Evolutionary conservation across 495 filamentous ascomycete species (phyloP), one percentile per base, ranked within the genome.

Genomic region (Lophiostoma macrostomum): DNA sequence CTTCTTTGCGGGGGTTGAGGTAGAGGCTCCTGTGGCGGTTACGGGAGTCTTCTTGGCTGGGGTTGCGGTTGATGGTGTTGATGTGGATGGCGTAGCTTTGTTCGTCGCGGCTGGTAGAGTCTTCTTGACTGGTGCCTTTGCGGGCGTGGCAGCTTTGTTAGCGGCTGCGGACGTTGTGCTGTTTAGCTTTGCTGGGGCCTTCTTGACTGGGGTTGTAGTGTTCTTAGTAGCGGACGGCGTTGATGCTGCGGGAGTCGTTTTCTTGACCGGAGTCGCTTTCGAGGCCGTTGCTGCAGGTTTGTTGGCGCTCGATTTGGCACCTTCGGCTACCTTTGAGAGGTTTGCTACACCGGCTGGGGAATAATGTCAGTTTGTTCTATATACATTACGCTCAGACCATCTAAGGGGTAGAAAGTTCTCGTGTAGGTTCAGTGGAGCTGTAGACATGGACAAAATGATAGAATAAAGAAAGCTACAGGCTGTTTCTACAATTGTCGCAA

Each of bases 321-420:
- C 42, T 59, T 59, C 16, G 46, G 48, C 47, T 3, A 45, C 23
- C 38, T 58, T 58, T 16, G 20, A 11, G 32, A 62, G 11, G 32
- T 32, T 50, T 4, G n/a, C 34, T 32, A 58, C 30, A 31, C 50
- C 43, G 3, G 42, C 57, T 55, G 20, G 2, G 31, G 13, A 37
- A 36, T 16, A 49, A 11, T 8, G n/a, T 31, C n/a, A n/a, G n/a
- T n/a, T n/a, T n/a, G n/a, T n/a, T n/a, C n/a, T n/a, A n/a, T n/a
- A n/a, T n/a, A n/a, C n/a, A n/a, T n/a, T n/a, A n/a, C n/a, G n/a
- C n/a, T n/a, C n/a, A n/a, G n/a, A n/a, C n/a, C n/a, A n/a, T n/a
- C n/a, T n/a, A n/a, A n/a, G n/a, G n/a, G n/a, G n/a, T n/a, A n/a
- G n/a, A n/a, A n/a, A n/a, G n/a, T n/a, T n/a, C n/a, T n/a, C n/a